These are phyloP conservation scores for Eimeria acervulina DNA, from an alignment of 169 alveolate genomes.

Conservation along the genomic window DNA sequence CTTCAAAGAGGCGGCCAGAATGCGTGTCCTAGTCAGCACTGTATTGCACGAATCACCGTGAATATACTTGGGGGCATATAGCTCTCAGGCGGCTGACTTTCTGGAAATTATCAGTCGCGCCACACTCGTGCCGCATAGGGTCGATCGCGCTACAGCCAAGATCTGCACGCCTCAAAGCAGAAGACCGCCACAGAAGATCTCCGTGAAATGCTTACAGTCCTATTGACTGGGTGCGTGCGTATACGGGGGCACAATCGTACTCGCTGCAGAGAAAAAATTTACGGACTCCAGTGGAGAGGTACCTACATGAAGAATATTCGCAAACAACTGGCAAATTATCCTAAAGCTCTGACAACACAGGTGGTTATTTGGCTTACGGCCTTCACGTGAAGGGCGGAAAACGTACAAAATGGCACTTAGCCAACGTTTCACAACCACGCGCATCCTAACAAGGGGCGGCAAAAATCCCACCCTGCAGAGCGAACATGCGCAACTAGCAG, in stretches of 20 bases:
- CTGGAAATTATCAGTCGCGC: not conserved
- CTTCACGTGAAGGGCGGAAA: not conserved
- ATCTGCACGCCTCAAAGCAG: not conserved
- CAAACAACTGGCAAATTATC: not conserved
- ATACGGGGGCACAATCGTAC: not conserved
- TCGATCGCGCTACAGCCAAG: not conserved
- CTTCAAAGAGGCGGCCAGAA: not conserved
- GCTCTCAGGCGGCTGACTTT: conserved; percentile 6
- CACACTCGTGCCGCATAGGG: not conserved
- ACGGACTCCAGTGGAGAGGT: not conserved
- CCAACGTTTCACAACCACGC: not conserved
- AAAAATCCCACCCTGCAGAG: not conserved
- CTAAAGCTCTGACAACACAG: not conserved
- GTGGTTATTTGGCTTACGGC: not conserved
- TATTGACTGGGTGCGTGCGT: too few species aligned
- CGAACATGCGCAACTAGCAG: not conserved
- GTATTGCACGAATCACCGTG: not conserved
- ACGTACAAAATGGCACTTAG: not conserved
- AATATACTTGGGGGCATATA: not conserved
- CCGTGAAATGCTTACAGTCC: not conserved
- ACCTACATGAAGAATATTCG: not conserved
- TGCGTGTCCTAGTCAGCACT: not conserved
- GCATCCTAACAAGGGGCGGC: not conserved
- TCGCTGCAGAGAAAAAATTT: not conserved
- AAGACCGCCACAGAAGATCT: not conserved